Evolutionary conservation across 225 moss, liverwort and hornwort genomes (phyloP).

Genomic region (Physcomitrium patens): DNA sequence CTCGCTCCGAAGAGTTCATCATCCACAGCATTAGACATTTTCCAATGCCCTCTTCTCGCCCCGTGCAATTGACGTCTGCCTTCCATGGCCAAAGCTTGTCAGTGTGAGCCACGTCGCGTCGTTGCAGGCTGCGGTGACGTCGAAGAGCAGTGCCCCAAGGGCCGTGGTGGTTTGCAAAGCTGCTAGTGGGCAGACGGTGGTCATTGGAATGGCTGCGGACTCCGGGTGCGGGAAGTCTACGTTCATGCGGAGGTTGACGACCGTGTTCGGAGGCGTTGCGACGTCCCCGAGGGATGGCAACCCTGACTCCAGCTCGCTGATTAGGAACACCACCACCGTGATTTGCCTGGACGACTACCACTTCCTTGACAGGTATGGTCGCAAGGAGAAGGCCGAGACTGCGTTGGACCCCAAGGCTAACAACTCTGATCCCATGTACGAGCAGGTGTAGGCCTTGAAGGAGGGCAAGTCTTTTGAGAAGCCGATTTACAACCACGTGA

Average conservation of each 20-base stretch:
- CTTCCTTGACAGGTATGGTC: too few relatives aligned
- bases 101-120: conserved; percentile 40
- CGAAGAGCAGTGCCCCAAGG: conserved; percentile 32
- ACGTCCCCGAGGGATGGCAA: conserved; percentile 75
- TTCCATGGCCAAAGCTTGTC: too few relatives aligned
- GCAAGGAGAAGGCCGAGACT: conserved; percentile 89
- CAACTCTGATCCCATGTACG: conserved; percentile 97
- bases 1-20: too few relatives aligned
- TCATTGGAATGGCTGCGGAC: conserved; percentile 90
- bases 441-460: conserved; percentile 97
- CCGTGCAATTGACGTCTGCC: too few relatives aligned
- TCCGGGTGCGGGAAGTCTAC: conserved; percentile 97
- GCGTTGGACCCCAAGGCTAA: conserved; percentile 90
- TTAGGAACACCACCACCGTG: conserved; percentile 96
- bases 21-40: too few relatives aligned
- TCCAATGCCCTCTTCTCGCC: too few relatives aligned
- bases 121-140: not conserved
- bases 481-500: conserved; percentile 97
- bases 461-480: conserved; percentile 81
- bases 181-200: conserved; percentile 50
- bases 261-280: conserved; percentile 84
- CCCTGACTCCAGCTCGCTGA: conserved; percentile 91
- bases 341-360: too few relatives aligned
- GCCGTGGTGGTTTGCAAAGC: conserved; percentile 86
- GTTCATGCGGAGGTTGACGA: conserved; percentile 94